These are phyloP conservation scores for Arthrobotrys sinensis DNA, from an alignment of 2,329 filamentous ascomycete species.

Conservation along the genomic window DNA sequence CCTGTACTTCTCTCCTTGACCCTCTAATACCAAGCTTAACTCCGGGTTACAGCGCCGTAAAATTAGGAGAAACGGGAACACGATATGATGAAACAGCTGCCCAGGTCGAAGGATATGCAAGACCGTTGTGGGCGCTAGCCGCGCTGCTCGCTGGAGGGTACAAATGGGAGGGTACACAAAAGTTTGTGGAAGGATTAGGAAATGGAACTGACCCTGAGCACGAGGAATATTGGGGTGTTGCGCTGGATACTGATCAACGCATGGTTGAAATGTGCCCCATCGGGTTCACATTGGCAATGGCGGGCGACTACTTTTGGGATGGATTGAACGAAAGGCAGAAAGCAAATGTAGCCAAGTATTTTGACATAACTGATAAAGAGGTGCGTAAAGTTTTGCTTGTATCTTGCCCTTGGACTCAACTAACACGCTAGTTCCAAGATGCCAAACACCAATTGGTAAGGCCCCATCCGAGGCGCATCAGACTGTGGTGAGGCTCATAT, in stretches of 20 bases:
- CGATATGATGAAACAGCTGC: constrained; percentile 83
- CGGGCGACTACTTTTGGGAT: constrained; percentile 76
- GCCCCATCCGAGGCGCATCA: neutral
- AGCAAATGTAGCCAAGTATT: constrained; percentile 78
- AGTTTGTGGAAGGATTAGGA: constrained; percentile 80
- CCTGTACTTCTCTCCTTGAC: constrained; percentile 77
- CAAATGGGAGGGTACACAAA: constrained; percentile 75
- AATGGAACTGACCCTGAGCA: constrained; percentile 79
- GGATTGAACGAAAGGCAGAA: constrained; percentile 76
- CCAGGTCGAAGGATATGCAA: constrained; percentile 82
- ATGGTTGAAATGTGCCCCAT: constrained; percentile 90
- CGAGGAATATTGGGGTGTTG: constrained; percentile 82
- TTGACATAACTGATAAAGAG: constrained; percentile 85
- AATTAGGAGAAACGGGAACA: constrained; percentile 80
- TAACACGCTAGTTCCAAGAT: constrained; percentile 66
- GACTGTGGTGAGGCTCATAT: neutral
- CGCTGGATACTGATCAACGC: constrained; percentile 82
- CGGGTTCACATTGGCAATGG: constrained; percentile 81
- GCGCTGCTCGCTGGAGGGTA: constrained; percentile 79
- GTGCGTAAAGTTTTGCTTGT: constrained; percentile 65
- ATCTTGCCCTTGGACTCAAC: too few species aligned
- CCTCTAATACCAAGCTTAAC: constrained; percentile 82
- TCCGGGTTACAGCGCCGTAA: constrained; percentile 76
- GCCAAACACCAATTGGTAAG: constrained; percentile 76
- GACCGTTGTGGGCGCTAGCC: constrained; percentile 82